A percentile compares a stretch with the other conserved stretches of the same genome.
Conservation (phyloP, 805 yeast species). For the Candida sanyiensis region DNA sequence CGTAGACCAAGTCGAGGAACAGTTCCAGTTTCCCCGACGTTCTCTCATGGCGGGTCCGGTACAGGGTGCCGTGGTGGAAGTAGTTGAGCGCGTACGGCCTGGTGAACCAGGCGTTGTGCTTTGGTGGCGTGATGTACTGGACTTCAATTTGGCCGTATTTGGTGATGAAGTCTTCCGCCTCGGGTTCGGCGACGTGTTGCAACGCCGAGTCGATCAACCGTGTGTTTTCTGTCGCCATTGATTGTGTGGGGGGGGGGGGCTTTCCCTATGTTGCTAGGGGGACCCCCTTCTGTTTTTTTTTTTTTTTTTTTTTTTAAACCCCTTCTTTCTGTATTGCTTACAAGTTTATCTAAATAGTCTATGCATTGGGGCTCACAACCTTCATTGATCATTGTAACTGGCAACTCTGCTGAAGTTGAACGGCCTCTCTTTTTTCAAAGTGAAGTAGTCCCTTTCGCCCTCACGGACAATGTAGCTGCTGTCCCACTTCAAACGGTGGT, state of each 20-base stretch:
- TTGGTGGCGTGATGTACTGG: constrained; percentile 40
- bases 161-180: constrained; percentile 33
- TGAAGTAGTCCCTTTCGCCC: constrained; percentile 49
- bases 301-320: no score
- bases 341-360: no score
- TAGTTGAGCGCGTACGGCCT: constrained; percentile 57
- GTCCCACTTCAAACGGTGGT: constrained; percentile 70
- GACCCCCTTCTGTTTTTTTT: no score
- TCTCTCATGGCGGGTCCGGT: constrained; percentile 51
- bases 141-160: constrained; percentile 46
- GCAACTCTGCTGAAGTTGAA: constrained; percentile 67
- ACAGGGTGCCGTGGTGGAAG: constrained; percentile 51
- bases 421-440: constrained; percentile 67
- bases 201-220: no score
- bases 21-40: constrained; percentile 48
- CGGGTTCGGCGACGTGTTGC: no score
- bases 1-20: constrained; percentile 58
- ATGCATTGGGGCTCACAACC: no score
- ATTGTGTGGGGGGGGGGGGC: no score
- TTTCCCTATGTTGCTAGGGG: no score
- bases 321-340: no score
- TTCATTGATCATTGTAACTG: no score
- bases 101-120: constrained; percentile 31
- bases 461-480: constrained; percentile 52
- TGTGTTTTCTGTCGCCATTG: no score